A percentile compares a stretch with the other conserved stretches of the same genome.
Conservation (phyloP, 208 protist genomes). For the Sergeia podlipaevii region DNA sequence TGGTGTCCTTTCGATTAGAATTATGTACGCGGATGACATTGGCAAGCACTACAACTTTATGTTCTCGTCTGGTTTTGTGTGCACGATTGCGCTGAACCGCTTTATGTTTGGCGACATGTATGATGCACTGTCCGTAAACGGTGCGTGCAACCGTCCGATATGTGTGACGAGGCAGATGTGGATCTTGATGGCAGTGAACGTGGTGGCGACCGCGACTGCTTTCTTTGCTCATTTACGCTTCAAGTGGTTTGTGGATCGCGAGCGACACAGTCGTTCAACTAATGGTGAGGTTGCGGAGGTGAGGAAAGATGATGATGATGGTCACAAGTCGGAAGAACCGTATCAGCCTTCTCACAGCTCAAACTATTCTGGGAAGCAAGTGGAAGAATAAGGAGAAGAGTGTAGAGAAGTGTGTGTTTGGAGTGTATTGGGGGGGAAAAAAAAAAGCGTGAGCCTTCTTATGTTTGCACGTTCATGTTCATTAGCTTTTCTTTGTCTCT, state of each 20-base stretch:
- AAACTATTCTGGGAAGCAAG: too few relatives aligned
- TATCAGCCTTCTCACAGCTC: not conserved
- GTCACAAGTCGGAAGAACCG: not conserved
- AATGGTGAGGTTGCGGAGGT: slow-evolving; percentile 5
- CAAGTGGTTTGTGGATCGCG: slow-evolving; percentile 33
- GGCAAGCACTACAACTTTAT: slow-evolving; percentile 87
- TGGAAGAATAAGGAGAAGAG: too few relatives aligned
- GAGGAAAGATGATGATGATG: slow-evolving; percentile 7
- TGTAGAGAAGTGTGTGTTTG: too few relatives aligned
- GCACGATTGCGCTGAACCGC: slow-evolving; percentile 66
- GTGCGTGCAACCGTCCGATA: slow-evolving; percentile 34
- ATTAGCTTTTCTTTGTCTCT: slow-evolving; percentile 10
- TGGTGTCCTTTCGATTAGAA: slow-evolving; percentile 43
- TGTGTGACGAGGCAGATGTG: slow-evolving; percentile 66
- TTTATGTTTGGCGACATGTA: slow-evolving; percentile 84
- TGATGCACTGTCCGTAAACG: slow-evolving; percentile 27
- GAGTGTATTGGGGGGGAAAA: too few relatives aligned
- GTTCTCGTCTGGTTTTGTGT: slow-evolving; percentile 58
- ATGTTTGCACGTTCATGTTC: not conserved
- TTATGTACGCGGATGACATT: slow-evolving; percentile 67
- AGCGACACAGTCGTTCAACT: slow-evolving; percentile 13
- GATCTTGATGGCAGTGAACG: slow-evolving; percentile 72
- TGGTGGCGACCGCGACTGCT: slow-evolving; percentile 23
- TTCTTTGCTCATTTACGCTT: slow-evolving; percentile 51
- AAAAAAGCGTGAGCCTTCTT: not conserved